Evolutionary conservation across 805 yeast species (phyloP).

Genomic region (Starmerella kuoi): DNA sequence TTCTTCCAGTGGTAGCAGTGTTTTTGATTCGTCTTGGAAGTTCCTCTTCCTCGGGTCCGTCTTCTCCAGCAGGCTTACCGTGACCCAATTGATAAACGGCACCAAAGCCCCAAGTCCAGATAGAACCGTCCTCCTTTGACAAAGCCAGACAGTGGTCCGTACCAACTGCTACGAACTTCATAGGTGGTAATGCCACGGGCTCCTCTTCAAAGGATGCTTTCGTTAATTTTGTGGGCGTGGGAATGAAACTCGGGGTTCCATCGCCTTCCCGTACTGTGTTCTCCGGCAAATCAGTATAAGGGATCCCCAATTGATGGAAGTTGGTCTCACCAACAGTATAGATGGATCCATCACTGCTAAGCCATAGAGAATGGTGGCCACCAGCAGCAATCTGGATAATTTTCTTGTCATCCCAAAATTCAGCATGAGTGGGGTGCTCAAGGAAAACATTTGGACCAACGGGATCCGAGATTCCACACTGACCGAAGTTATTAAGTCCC

Average conservation of each 20-base stretch:
- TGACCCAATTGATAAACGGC: conserved; percentile 94
- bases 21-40: conserved; percentile 81
- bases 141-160: conserved; percentile 88
- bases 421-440: conserved; percentile 60
- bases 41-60: conserved; percentile 76
- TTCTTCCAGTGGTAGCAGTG: conserved; percentile 78
- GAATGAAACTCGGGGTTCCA: conserved; percentile 63
- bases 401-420: conserved; percentile 46
- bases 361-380: conserved; percentile 81
- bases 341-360: conserved; percentile 59
- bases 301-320: conserved; percentile 83
- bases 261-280: conserved; percentile 62
- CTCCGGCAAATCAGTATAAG: conserved; percentile 51
- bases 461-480: conserved; percentile 62
- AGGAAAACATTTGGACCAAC: conserved; percentile 61
- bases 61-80: conserved; percentile 70
- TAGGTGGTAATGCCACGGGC: conserved; percentile 38
- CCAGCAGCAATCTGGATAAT: conserved; percentile 66
- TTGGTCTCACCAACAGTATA: conserved; percentile 85
- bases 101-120: conserved; percentile 95
- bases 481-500: conserved; percentile 97
- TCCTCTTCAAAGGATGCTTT: conserved; percentile 28
- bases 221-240: conserved; percentile 61
- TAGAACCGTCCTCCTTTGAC: conserved; percentile 61
- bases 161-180: conserved; percentile 61